Percentiles rank a stretch among this genome's conserved stretches.
phyloP scores from a whole-genome alignment of 495 filamentous ascomycete species.

The Sphaerosporella brunnea region DNA sequence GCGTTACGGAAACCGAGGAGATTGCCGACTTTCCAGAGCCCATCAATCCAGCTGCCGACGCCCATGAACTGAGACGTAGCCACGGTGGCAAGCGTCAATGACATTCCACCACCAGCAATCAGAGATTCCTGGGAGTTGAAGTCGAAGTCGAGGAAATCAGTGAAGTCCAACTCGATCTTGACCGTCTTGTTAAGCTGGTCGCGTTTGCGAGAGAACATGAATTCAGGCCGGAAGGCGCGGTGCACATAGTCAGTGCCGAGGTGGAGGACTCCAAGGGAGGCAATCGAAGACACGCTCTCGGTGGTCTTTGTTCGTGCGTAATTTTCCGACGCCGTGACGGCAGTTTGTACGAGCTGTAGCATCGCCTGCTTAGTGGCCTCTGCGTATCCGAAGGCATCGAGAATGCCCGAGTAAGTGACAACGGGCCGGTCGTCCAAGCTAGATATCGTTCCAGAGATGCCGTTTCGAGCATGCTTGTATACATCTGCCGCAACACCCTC shows the following conservation, averaged over 20 bases:
- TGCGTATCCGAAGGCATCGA: slow-evolving; percentile 75
- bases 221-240: slow-evolving; percentile 67
- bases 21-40: slow-evolving; percentile 58
- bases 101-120: slow-evolving; percentile 75
- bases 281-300: slow-evolving; percentile 68
- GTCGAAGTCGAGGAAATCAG: slow-evolving; percentile 93
- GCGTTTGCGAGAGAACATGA: slow-evolving; percentile 75
- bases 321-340: slow-evolving; percentile 65
- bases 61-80: slow-evolving; percentile 65
- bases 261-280: slow-evolving; percentile 71
- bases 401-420: slow-evolving; percentile 70
- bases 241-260: slow-evolving; percentile 70
- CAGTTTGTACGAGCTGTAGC: slow-evolving; percentile 63
- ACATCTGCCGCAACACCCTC: slow-evolving; percentile 71
- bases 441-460: slow-evolving; percentile 50
- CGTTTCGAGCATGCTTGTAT: slow-evolving; percentile 61
- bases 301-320: slow-evolving; percentile 63
- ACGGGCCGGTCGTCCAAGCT: slow-evolving; percentile 57
- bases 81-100: slow-evolving; percentile 77
- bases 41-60: slow-evolving; percentile 75
- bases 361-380: slow-evolving; percentile 86
- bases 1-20: slow-evolving; percentile 71
- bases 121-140: slow-evolving; percentile 80
- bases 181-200: slow-evolving; percentile 69
- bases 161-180: slow-evolving; percentile 68